Conservation (phyloP, 129 eudicot species). For the Artemisia annua region DNA sequence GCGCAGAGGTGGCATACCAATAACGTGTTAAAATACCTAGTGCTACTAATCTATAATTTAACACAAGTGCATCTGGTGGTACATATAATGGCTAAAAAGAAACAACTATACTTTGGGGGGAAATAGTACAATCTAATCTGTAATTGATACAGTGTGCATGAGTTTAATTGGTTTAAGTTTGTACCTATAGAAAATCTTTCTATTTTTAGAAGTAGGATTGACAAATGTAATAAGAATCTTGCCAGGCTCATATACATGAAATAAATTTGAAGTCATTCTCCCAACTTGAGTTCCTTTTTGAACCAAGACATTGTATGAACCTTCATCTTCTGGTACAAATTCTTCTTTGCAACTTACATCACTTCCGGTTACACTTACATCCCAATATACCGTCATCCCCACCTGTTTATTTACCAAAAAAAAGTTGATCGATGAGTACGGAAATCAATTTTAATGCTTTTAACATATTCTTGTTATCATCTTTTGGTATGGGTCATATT, state of each 20-base stretch:
- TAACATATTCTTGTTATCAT: background rate
- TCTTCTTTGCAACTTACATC: constrained; percentile 76
- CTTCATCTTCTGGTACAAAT: constrained; percentile 83
- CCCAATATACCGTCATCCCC: constrained; percentile 74
- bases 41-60: background rate
- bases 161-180: constrained; percentile 52
- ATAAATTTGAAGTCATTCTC: constrained; percentile 56
- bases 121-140: constrained; percentile 20
- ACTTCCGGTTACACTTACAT: constrained; percentile 60
- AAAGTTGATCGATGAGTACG: background rate
- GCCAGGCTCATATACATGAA: constrained; percentile 83
- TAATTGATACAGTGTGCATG: constrained; percentile 26
- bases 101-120: background rate
- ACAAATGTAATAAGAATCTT: constrained; percentile 58
- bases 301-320: constrained; percentile 75
- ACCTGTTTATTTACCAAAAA: constrained; percentile 39
- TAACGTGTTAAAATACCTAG: no score
- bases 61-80: no score
- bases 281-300: constrained; percentile 55
- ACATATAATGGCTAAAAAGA: no score
- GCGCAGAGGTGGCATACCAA: no score
- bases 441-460: background rate
- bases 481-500: background rate
- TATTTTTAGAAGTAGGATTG: constrained; percentile 52
- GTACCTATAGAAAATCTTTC: constrained; percentile 67